phyloP scores from a whole-genome alignment of 495 filamentous ascomycete species.

The Penicillium lagena region DNA sequence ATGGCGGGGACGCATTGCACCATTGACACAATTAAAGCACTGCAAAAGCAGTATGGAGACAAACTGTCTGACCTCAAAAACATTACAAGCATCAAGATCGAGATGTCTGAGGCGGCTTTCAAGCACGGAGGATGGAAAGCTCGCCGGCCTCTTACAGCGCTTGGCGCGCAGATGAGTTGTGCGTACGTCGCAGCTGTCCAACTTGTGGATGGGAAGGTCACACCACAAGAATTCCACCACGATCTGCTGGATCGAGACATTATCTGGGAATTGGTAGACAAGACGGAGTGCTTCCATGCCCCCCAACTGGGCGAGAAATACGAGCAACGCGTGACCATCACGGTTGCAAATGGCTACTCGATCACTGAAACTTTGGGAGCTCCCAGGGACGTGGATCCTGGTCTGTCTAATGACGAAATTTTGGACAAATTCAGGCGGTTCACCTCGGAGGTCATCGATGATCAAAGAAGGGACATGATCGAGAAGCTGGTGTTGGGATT shows the following conservation, averaged over 20 bases:
- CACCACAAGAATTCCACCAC: slow-evolving; percentile 24
- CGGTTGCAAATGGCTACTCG: slow-evolving; percentile 15
- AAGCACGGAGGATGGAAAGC: slow-evolving; percentile 33
- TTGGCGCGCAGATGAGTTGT: slow-evolving; percentile 38
- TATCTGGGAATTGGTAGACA: slow-evolving; percentile 30
- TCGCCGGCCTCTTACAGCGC: slow-evolving; percentile 26
- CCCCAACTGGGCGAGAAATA: slow-evolving; percentile 6
- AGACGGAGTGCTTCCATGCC: slow-evolving; percentile 28
- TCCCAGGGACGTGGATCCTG: neutral
- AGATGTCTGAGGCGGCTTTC: slow-evolving; percentile 22
- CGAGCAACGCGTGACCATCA: slow-evolving; percentile 5
- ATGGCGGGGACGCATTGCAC: slow-evolving; percentile 27
- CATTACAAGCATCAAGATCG: slow-evolving; percentile 21
- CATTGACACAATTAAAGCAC: slow-evolving; percentile 21
- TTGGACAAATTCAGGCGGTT: slow-evolving; percentile 23
- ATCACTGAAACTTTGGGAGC: slow-evolving; percentile 12
- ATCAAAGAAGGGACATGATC: slow-evolving; percentile 20
- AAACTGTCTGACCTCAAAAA: slow-evolving; percentile 2
- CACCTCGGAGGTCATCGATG: slow-evolving; percentile 19
- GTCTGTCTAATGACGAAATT: slow-evolving; percentile 29
- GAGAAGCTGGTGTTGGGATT: slow-evolving; percentile 24
- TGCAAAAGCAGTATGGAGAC: slow-evolving; percentile 20
- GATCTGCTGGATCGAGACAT: slow-evolving; percentile 28
- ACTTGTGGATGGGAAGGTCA: slow-evolving; percentile 30
- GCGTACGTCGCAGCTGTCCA: slow-evolving; percentile 35